A percentile compares a stretch with the other conserved stretches of the same genome.
Evolutionary conservation across 2,329 filamentous ascomycete species (phyloP).

Genomic region (Diaporthe vaccinii): DNA sequence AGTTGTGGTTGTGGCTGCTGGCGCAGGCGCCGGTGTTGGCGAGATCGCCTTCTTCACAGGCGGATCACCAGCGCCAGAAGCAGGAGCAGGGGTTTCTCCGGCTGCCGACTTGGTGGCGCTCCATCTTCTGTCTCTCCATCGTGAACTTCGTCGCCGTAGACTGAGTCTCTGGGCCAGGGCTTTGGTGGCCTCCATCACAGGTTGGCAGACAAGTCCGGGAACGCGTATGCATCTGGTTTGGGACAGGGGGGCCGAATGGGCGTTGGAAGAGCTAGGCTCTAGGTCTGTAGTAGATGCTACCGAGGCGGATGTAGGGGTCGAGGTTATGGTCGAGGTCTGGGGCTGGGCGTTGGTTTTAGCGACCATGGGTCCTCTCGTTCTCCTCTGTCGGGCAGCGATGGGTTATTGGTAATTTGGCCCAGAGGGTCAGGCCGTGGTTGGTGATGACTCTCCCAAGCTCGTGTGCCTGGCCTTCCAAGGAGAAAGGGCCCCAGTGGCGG

Average conservation of each 20-base stretch:
- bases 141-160: slow-evolving; percentile 38
- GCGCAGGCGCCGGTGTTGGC: not conserved
- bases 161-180: slow-evolving; percentile 38
- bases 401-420: slow-evolving; percentile 21
- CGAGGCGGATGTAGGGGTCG: slow-evolving; percentile 20
- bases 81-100: not conserved
- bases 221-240: slow-evolving; percentile 37
- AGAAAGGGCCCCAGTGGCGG: not conserved
- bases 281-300: slow-evolving; percentile 22
- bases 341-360: slow-evolving; percentile 1
- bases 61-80: slow-evolving; percentile 8
- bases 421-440: not conserved
- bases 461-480: not conserved
- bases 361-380: slow-evolving; percentile 15
- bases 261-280: slow-evolving; percentile 19
- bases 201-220: slow-evolving; percentile 33
- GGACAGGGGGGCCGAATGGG: not conserved
- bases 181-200: slow-evolving; percentile 42
- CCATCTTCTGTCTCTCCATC: slow-evolving; percentile 33
- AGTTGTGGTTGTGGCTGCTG: not conserved
- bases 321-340: slow-evolving; percentile 5
- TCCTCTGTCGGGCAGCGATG: slow-evolving; percentile 33
- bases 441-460: slow-evolving; percentile 22
- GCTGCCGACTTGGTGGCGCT: slow-evolving; percentile 13
- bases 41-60: slow-evolving; percentile 16